These are phyloP conservation scores for Didymella lethalis DNA, from an alignment of 2,329 filamentous ascomycete genomes.

Conservation along the genomic window DNA sequence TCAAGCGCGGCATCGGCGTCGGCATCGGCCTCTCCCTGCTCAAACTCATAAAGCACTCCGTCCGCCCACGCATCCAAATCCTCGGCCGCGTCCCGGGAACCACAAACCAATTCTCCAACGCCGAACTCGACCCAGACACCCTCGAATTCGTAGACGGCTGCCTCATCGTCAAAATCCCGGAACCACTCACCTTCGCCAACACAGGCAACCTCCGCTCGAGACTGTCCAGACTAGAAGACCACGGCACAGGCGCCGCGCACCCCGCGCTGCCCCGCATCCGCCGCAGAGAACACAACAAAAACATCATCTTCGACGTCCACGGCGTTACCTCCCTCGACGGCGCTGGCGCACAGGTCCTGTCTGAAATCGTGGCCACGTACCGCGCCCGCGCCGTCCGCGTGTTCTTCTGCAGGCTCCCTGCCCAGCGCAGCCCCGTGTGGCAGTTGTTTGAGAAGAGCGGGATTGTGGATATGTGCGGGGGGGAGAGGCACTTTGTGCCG, in stretches of 20 bases:
- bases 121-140: conserved; percentile 73
- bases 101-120: conserved; percentile 80
- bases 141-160: conserved; percentile 92
- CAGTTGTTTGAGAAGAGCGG: conserved; percentile 77
- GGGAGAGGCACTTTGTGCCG: conserved; percentile 77
- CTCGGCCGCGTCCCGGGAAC: conserved; percentile 87
- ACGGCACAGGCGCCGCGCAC: conserved; percentile 85
- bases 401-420: conserved; percentile 71
- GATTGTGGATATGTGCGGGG: conserved; percentile 84
- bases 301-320: conserved; percentile 96
- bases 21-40: conserved; percentile 91
- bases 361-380: conserved; percentile 86
- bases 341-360: conserved; percentile 88
- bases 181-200: conserved; percentile 96
- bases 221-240: conserved; percentile 82
- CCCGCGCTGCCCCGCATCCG: conserved; percentile 85
- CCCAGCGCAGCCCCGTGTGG: conserved; percentile 67
- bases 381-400: conserved; percentile 77
- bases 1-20: conserved; percentile 91
- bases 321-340: conserved; percentile 96
- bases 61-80: conserved; percentile 93
- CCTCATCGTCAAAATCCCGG: conserved; percentile 95
- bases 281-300: conserved; percentile 80
- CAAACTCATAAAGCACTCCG: conserved; percentile 88
- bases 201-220: conserved; percentile 89